Evolutionary conservation across 441 rosid species (phyloP).

Genomic region (Omphalea diandra): DNA sequence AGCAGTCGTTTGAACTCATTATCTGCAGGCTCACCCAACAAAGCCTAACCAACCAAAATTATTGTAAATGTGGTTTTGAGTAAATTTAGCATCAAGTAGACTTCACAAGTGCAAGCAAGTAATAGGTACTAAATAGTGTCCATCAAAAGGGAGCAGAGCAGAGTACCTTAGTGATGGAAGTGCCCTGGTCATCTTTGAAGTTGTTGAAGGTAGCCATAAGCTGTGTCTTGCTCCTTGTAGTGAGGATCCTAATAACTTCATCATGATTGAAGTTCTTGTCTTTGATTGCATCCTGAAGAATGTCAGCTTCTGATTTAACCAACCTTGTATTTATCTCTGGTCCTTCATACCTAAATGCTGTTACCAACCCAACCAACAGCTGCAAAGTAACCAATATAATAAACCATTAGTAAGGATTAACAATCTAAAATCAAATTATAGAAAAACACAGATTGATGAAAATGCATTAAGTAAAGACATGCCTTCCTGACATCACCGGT

Average conservation of each 20-base stretch:
- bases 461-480: constrained; percentile 1
- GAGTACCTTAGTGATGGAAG: constrained; percentile 55
- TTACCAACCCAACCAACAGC: constrained; percentile 61
- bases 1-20: constrained; percentile 32
- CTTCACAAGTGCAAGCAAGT: not conserved
- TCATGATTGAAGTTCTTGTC: constrained; percentile 48
- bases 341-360: constrained; percentile 55
- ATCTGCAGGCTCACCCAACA: constrained; percentile 31
- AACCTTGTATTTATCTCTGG: constrained; percentile 42
- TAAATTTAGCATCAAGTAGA: no score
- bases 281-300: constrained; percentile 48
- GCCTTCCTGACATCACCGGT: constrained; percentile 55
- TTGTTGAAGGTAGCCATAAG: constrained; percentile 60
- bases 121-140: not conserved
- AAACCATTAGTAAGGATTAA: not conserved
- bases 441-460: not conserved
- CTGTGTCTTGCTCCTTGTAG: constrained; percentile 62
- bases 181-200: constrained; percentile 47
- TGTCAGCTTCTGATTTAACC: constrained; percentile 49
- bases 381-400: constrained; percentile 22
- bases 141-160: not conserved
- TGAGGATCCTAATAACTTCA: constrained; percentile 54
- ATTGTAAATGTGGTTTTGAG: not conserved
- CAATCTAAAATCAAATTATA: not conserved
- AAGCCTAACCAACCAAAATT: constrained; percentile 23